Evolutionary conservation across 1,284 basidiomycete genomes (phyloP).

Genomic region (Trametes sp.): DNA sequence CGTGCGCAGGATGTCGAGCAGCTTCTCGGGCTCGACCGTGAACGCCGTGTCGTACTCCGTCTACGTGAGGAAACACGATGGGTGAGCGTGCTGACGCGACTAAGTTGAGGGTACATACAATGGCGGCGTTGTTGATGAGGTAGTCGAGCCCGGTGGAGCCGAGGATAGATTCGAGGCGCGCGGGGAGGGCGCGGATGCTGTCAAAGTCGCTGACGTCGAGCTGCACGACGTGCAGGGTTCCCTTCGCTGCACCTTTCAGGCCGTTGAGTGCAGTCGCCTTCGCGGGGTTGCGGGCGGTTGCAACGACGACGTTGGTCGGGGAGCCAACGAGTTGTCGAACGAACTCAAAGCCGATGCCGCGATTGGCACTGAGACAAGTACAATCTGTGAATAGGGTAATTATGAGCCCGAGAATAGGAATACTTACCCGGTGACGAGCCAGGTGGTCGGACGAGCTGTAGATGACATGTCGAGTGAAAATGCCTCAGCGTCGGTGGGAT

Average conservation of each 20-base stretch:
- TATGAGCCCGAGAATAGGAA: no score
- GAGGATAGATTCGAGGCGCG: neutral
- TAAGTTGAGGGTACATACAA: slow-evolving; percentile 40
- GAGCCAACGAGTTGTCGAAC: slow-evolving; percentile 40
- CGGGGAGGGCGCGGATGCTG: neutral
- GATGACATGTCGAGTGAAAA: neutral
- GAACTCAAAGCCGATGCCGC: slow-evolving; percentile 41
- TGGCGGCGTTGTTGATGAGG: slow-evolving; percentile 45
- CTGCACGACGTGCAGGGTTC: slow-evolving; percentile 40
- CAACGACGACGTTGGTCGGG: slow-evolving; percentile 43
- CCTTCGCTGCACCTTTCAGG: slow-evolving; percentile 30
- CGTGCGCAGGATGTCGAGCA: no score
- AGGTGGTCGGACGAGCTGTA: neutral
- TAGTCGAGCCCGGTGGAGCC: slow-evolving; percentile 44
- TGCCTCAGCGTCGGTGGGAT: no score
- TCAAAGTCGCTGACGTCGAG: slow-evolving; percentile 40
- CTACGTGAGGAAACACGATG: slow-evolving; percentile 30
- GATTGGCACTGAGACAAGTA: neutral
- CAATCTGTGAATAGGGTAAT: no score
- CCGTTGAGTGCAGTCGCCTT: slow-evolving; percentile 36
- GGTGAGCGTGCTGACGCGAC: no score
- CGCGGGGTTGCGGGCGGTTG: slow-evolving; percentile 43
- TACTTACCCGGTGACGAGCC: neutral
- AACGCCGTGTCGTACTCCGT: no score
- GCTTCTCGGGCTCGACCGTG: no score